phyloP scores from a whole-genome alignment of 139 green algal genomes.

The Haematococcus sp. region DNA sequence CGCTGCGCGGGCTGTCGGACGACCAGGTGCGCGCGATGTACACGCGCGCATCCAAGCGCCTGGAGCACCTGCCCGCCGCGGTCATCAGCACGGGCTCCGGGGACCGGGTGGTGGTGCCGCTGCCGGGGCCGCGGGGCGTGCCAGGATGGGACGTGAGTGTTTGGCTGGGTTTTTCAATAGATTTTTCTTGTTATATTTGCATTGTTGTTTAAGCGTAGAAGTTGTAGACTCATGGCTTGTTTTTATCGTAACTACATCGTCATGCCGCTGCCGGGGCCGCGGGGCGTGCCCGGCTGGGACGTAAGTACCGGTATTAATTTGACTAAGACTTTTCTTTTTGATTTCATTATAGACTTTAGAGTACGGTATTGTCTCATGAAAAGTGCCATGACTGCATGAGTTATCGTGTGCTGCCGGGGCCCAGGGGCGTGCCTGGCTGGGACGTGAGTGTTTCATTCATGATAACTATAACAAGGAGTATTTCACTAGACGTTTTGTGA shows the following conservation, averaged over 20 bases:
- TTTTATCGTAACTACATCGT: no score
- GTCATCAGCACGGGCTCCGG: background rate
- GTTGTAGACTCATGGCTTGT: no score
- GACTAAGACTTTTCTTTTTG: background rate
- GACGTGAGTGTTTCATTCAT: background rate
- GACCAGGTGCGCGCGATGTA: background rate
- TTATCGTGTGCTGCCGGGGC: no score
- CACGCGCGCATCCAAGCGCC: background rate
- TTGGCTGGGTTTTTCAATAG: background rate
- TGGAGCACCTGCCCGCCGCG: constrained; percentile 8
- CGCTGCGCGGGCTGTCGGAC: no score
- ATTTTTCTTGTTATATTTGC: background rate
- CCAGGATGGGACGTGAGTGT: constrained; percentile 4
- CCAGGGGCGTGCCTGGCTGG: background rate
- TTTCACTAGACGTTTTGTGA: no score
- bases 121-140: constrained; percentile 8
- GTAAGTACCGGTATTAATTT: background rate
- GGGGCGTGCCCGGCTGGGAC: constrained; percentile 3
- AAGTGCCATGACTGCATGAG: no score
- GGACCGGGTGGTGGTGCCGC: background rate
- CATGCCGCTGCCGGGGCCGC: background rate
- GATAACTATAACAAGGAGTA: no score
- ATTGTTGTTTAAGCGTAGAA: background rate
- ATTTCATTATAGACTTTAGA: background rate
- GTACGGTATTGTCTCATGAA: no score